Evolutionary conservation across 1,139 yeast genomes (phyloP), one percentile per base, ranked within the genome.

Genomic region (Candida sanyaensis): DNA sequence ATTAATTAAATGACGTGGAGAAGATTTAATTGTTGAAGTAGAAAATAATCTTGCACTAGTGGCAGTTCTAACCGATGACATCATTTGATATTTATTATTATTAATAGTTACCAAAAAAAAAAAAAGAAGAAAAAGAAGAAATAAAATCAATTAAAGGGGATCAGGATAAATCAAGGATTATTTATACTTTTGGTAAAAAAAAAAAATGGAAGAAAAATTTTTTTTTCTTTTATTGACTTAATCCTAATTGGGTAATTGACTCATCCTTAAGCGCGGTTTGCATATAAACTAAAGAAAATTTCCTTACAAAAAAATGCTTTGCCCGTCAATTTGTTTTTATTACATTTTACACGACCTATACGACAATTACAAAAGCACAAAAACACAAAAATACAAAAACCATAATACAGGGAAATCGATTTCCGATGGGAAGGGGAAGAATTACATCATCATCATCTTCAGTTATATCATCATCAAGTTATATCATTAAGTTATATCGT

Each of bases 1-100:
- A 41, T 88, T 86, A 11, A 88, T 79, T 60, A 92, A 75, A 63
- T 91, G 97, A 65, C 92, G 88, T 39, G 84, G 75, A 12, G 46
- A 4, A 10, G 44, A 9, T 36, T 27, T 42, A n/a, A 37, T 12
- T 17, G 51, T 10, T 6, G 48, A 44, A 49, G 53, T 50, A 7
- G 59, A 51, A 6, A 57, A 33, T 11, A 50, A 39, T 31, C 47
- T 45, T 26, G 46, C 48, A 3, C 53, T 34, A 29, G 53, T 47
- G 26, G 51, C 41, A 4, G 55, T 42, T 51, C 49, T 49, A 36
- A 48, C 50, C 1, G 48, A 31, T 30, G 45, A 38, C 51, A 50
- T 48, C 50, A 49, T 38, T 33, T 38, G 37, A 27, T n/a, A 27
- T 12, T 26, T 32, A 23, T 9, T 26, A 17, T 26, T 23, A 17